A percentile compares a stretch with the other conserved stretches of the same genome.
These are phyloP conservation scores for Beauveria brongniartii DNA, from an alignment of 2,329 filamentous ascomycete genomes.

Conservation along the genomic window DNA sequence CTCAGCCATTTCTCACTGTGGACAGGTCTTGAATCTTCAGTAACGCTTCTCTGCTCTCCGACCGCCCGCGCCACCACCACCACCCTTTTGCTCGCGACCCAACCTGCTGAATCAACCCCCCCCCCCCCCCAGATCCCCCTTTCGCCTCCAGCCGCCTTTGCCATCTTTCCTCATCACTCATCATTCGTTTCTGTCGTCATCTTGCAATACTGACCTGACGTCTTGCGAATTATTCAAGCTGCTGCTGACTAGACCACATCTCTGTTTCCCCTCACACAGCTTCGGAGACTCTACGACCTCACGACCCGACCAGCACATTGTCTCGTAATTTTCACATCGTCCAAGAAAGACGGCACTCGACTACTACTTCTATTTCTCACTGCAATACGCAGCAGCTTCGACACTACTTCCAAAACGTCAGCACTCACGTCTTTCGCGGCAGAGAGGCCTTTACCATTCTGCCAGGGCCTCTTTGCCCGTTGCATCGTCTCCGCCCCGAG, in stretches of 20 bases:
- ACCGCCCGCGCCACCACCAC: conserved; percentile 1
- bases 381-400: no score
- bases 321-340: neutral
- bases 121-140: neutral
- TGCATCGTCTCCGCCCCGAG: neutral
- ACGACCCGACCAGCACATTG: neutral
- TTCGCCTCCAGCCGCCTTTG: neutral
- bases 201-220: neutral
- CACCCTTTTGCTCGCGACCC: neutral
- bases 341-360: neutral
- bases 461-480: conserved; percentile 3
- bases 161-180: neutral
- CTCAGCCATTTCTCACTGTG: neutral
- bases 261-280: conserved; percentile 4
- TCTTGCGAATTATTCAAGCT: neutral
- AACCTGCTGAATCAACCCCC: neutral
- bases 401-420: neutral
- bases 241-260: neutral
- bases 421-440: neutral
- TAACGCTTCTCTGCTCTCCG: neutral
- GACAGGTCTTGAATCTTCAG: neutral
- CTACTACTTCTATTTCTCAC: neutral
- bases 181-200: neutral
- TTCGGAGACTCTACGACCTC: neutral
- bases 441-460: conserved; percentile 1